These are phyloP conservation scores for Cairneyella variabilis DNA, from an alignment of 495 filamentous ascomycete genomes.

Conservation along the genomic window DNA sequence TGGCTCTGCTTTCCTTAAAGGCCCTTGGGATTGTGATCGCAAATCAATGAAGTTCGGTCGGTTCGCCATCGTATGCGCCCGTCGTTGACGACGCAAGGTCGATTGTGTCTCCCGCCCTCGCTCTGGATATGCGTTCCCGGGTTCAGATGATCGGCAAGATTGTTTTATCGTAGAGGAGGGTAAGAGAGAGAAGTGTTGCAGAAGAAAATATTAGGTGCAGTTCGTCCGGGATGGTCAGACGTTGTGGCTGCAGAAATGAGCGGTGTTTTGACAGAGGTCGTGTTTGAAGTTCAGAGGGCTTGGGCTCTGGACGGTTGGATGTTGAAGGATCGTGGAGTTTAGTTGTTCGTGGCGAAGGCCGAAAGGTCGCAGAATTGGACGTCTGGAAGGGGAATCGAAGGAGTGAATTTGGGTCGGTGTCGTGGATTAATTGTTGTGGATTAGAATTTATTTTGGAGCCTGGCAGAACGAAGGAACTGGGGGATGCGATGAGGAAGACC, in stretches of 20 bases:
- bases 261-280: not conserved
- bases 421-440: too few relatives aligned
- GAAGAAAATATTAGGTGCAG: not conserved
- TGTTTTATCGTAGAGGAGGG: not conserved
- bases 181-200: not conserved
- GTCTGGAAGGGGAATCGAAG: not conserved
- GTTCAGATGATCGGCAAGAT: not conserved
- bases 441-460: too few relatives aligned
- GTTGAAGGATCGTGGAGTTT: not conserved
- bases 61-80: slow-evolving; percentile 39
- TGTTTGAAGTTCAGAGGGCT: not conserved
- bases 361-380: not conserved
- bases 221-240: not conserved
- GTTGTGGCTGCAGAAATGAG: not conserved
- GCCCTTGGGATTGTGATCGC: slow-evolving; percentile 60
- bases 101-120: not conserved
- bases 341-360: not conserved
- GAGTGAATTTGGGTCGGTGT: too few relatives aligned
- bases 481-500: too few relatives aligned
- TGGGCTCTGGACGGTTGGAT: too few relatives aligned
- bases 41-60: slow-evolving; percentile 59
- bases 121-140: not conserved
- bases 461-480: too few relatives aligned
- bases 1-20: slow-evolving; percentile 33
- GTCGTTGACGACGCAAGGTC: not conserved